Evolutionary conservation across 2,329 filamentous ascomycete genomes (phyloP).

Genomic region (Trichoderma guizhouense): DNA sequence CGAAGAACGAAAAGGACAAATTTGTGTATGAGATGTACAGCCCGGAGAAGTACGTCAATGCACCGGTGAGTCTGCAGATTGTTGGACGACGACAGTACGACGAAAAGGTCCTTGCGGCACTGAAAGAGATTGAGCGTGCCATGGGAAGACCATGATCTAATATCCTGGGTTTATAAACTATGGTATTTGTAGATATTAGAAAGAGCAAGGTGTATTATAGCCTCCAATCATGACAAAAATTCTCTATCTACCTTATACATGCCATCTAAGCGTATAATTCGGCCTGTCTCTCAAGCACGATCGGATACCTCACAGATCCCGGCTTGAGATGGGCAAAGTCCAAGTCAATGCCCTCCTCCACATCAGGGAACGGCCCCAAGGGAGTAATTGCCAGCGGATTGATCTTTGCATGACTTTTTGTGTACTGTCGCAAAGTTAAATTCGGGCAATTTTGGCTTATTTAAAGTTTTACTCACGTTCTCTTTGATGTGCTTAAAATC

Average conservation of each 20-base stretch:
- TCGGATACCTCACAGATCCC: conserved; percentile 24
- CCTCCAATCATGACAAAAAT: not conserved
- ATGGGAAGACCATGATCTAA: not conserved
- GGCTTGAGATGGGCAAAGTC: conserved; percentile 24
- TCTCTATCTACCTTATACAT: not conserved
- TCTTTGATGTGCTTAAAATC: conserved; percentile 68
- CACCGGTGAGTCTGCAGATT: conserved; percentile 11
- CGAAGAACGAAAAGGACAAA: conserved; percentile 1
- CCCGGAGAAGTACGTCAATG: conserved; percentile 9
- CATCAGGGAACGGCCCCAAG: conserved; percentile 27
- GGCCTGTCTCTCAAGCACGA: conserved; percentile 25
- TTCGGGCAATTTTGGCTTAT: not conserved
- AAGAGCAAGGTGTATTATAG: not conserved
- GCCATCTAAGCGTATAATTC: conserved; percentile 21
- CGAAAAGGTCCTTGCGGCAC: conserved; percentile 3
- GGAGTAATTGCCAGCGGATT: conserved; percentile 29
- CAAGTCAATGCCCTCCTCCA: conserved; percentile 24
- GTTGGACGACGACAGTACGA: conserved; percentile 8
- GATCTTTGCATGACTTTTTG: conserved; percentile 27
- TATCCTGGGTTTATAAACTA: not conserved
- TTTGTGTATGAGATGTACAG: conserved; percentile 16
- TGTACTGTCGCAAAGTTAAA: conserved; percentile 23
- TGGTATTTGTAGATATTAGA: not conserved
- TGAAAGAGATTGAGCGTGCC: conserved; percentile 7
- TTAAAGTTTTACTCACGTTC: conserved; percentile 31